Percentiles rank a stretch among this genome's conserved stretches.
These are phyloP conservation scores for Phaeosphaeriaceae sp. DNA, from an alignment of 2,329 filamentous ascomycete genomes.

Conservation along the genomic window DNA sequence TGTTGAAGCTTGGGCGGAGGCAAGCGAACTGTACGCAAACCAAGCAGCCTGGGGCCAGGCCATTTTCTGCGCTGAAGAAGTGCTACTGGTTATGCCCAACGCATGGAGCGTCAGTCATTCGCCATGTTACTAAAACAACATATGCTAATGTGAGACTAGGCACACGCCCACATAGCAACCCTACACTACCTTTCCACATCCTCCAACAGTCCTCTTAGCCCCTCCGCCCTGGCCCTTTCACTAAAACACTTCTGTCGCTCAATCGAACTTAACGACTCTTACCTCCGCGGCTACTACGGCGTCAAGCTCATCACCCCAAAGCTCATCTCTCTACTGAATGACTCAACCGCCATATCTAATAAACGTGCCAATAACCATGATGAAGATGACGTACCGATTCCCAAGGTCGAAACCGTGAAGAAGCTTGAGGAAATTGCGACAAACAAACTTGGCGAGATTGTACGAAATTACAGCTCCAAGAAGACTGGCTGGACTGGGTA, in stretches of 20 bases:
- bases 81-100: conserved; percentile 83
- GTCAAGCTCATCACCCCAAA: conserved; percentile 72
- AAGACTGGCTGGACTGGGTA: conserved; percentile 75
- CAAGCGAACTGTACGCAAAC: conserved; percentile 82
- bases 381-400: conserved; percentile 56
- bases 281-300: conserved; percentile 90
- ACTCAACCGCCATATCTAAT: conserved; percentile 27
- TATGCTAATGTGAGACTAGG: conserved; percentile 54
- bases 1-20: conserved; percentile 90
- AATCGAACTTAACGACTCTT: conserved; percentile 91
- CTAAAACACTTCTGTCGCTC: conserved; percentile 87
- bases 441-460: conserved; percentile 76
- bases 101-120: conserved; percentile 82
- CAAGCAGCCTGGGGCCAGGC: conserved; percentile 83
- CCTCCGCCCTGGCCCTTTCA: conserved; percentile 67
- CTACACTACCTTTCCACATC: conserved; percentile 72
- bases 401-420: conserved; percentile 65
- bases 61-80: conserved; percentile 88
- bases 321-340: conserved; percentile 41
- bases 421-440: conserved; percentile 76
- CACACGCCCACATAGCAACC: conserved; percentile 88
- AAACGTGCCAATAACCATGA: conserved; percentile 37
- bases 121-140: conserved; percentile 7
- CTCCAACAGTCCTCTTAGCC: conserved; percentile 31
- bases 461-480: conserved; percentile 65